Evolutionary conservation across 768 basidiomycete genomes (phyloP), one percentile per base, ranked within the genome.

Genomic region (Russula abietina): DNA sequence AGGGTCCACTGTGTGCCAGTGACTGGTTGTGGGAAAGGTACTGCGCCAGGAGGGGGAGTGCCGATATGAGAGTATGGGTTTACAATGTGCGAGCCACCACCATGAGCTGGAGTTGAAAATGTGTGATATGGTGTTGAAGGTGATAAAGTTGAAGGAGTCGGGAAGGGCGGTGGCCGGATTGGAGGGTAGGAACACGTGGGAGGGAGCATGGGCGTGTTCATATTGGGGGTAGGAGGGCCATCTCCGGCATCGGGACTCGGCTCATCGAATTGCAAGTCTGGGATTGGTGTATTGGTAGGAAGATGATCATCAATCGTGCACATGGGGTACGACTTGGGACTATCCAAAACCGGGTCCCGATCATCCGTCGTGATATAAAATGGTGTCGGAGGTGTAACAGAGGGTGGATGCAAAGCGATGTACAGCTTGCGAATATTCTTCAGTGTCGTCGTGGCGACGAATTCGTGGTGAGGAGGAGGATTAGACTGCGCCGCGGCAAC

Each of bases 381-480:
- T 32, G 2, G 4, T 0, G 33, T 24, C n/a, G 33, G n/a, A 16
- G 3, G 30, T n/a, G 7, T 6, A 4, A 1, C 7, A 7, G 19
- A 4, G 32, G n/a, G n/a, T n/a, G 36, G n/a, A 19, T 61, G 60
- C 16, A 61, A 30, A 5, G 54, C 26, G 36, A 55, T 6, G 38
- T 55, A 61, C 9, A 50, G 33, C 60, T 30, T 55, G 16, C 60
- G 60, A 30, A 61, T 22, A 24, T 55, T 55, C 60, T 55, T 61
- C 28, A 61, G 60, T 3, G 43, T 30, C 14, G 17, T 16, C 12
- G 30, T 19, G n/a, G 12, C 16, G 6, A 55, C 5, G 38, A 3
- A 5, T 32, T 0, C 17, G 2, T 19, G 14, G 32, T 46, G 17
- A 8, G 43, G 10, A 54, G 8, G 28, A 1, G 10, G 3, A 9